Conservation (phyloP, 306 rosid genomes). For the Prunus campanulata region DNA sequence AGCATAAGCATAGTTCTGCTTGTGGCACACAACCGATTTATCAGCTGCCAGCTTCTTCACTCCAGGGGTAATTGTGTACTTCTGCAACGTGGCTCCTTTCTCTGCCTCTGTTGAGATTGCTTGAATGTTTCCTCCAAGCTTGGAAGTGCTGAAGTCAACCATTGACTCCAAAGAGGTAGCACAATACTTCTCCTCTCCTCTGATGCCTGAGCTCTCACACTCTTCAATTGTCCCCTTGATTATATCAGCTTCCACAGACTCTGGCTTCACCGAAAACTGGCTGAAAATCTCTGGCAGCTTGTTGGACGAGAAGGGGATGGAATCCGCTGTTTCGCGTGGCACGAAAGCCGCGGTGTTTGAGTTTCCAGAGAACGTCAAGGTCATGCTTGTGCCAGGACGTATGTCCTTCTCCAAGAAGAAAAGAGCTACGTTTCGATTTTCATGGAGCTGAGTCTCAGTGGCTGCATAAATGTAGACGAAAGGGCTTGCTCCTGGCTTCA, state of each 20-base stretch:
- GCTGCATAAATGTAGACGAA: constrained; percentile 15
- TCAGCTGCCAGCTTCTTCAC: constrained; percentile 38
- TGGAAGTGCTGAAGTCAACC: constrained; percentile 70
- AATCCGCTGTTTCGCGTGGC: constrained; percentile 40
- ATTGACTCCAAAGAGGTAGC: constrained; percentile 87
- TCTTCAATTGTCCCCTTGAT: constrained; percentile 50
- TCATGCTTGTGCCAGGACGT: constrained; percentile 35
- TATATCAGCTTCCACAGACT: constrained; percentile 38
- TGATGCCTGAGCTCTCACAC: constrained; percentile 42
- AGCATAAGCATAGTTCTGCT: constrained; percentile 63
- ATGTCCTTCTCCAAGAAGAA: constrained; percentile 73
- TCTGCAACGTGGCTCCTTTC: constrained; percentile 36
- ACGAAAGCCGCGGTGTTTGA: constrained; percentile 38
- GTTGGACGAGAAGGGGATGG: constrained; percentile 66
- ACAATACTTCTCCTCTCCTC: constrained; percentile 71
- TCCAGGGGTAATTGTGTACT: constrained; percentile 35
- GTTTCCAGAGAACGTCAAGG: constrained; percentile 42
- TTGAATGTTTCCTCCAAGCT: constrained; percentile 50
- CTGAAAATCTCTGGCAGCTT: constrained; percentile 36
- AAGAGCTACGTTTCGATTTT: constrained; percentile 49
- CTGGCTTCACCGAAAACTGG: constrained; percentile 38
- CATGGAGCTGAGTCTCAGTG: constrained; percentile 49
- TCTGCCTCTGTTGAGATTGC: constrained; percentile 61
- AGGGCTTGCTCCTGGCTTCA: constrained; percentile 14
- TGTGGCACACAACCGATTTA: constrained; percentile 67